Evolutionary conservation across 1,284 basidiomycete genomes (phyloP), one percentile per base, ranked within the genome.

Genomic region (Cerrena zonata): DNA sequence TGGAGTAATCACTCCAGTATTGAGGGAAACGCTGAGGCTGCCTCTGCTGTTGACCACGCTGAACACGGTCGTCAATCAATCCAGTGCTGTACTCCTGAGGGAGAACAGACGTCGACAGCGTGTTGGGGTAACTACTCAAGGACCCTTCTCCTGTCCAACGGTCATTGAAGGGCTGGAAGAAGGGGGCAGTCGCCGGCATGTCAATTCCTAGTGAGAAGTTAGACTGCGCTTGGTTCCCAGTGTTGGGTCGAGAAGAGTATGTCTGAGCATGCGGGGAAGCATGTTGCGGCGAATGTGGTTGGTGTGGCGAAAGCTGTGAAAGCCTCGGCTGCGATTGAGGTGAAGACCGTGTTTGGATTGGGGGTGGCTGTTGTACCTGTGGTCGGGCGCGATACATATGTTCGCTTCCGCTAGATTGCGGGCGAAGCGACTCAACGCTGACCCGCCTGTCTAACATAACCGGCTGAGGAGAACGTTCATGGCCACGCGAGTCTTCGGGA

Each of bases 21-120:
- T 80, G 78, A 7, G 79, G 76, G 56, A 74, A 76, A 51, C 68
- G 59, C 59, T 64, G 52, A 53, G 62, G 44, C 50, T 58, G 52
- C 46, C 65, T 53, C 49, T 65, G 59, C 48, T 54, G 50, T 43
- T 46, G 25, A 10, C 56, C 55, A 39, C 56, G 53, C 48, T 58
- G 55, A 48, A 53, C 53, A 25, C 63, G 60, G 51, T 58, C 62
- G 56, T 82, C 80, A 3, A 77, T 68, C 47, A 86, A 68, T 1
- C 83, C 84, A 2, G 82, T 84, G 65, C 82, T 85, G 61, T 86
- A 88, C 58, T 82, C 70, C 56, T 85, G 85, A 1, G 83, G 81
- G 42, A 85, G 69, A 38, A 82, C 80, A 1, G 80, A 80, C 21
- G 84, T 85, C 40, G 82, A 79, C 46, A 84, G 58, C 11, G 42